These are phyloP conservation scores for Auxenochlorella pyrenoidosa DNA, from an alignment of 139 green algal genomes.

Conservation along the genomic window DNA sequence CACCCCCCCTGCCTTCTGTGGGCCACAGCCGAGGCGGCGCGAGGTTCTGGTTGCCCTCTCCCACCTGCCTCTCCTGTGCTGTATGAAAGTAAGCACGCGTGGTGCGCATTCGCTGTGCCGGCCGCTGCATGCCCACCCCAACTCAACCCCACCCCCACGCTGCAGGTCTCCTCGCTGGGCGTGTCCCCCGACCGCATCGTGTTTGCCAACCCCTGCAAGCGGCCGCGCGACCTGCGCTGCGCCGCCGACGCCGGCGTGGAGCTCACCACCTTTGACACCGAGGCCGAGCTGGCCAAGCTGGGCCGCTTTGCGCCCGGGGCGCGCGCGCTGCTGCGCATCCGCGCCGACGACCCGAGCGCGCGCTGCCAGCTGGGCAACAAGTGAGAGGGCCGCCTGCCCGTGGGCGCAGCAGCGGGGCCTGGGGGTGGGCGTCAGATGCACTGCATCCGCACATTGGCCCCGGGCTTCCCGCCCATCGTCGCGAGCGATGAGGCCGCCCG, in stretches of 20 bases:
- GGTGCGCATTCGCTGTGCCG: too few relatives aligned
- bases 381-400: background rate
- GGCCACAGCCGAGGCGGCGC: too few relatives aligned
- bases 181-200: conserved; percentile 85
- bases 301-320: conserved; percentile 34
- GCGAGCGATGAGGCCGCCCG: too few relatives aligned
- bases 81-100: too few relatives aligned
- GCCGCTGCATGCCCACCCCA: too few relatives aligned
- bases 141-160: background rate
- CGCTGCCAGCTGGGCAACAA: conserved; percentile 51
- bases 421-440: too few relatives aligned
- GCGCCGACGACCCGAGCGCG: conserved; percentile 75
- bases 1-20: too few relatives aligned
- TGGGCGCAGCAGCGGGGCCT: too few relatives aligned
- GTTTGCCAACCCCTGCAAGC: conserved; percentile 97
- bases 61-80: too few relatives aligned
- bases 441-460: too few relatives aligned
- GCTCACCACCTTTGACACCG: conserved; percentile 95
- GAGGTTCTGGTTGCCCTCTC: too few relatives aligned
- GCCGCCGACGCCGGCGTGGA: conserved; percentile 61
- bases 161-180: conserved; percentile 67
- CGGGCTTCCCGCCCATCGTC: too few relatives aligned
- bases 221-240: conserved; percentile 79
- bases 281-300: conserved; percentile 91
- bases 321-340: conserved; percentile 88